These are phyloP conservation scores for Styphnolobium japonicum DNA, from an alignment of 306 rosid genomes.

Conservation along the genomic window DNA sequence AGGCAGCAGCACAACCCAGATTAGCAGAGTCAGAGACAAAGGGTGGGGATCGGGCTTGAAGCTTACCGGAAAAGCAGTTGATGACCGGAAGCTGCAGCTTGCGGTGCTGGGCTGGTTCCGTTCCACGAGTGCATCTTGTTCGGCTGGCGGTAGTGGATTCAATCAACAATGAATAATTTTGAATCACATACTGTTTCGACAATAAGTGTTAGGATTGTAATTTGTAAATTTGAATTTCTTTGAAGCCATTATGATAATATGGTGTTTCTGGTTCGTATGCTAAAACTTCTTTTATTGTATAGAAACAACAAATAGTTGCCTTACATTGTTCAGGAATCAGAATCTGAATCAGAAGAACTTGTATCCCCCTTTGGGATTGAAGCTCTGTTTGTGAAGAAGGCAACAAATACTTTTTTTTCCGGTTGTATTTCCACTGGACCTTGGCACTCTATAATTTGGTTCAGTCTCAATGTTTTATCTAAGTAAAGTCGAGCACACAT, in stretches of 20 bases:
- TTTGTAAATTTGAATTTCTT: not conserved
- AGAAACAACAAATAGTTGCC: not conserved
- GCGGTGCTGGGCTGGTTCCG: too few relatives aligned
- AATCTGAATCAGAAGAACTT: not conserved
- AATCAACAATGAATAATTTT: not conserved
- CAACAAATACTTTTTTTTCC: not conserved
- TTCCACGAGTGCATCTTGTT: too few relatives aligned
- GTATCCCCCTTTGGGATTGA: not conserved
- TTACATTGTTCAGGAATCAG: not conserved
- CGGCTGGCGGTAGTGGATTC: too few relatives aligned
- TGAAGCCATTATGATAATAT: not conserved
- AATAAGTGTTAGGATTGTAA: not conserved
- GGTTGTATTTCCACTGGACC: not conserved
- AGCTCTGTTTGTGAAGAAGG: not conserved
- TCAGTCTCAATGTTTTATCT: constrained; percentile 72
- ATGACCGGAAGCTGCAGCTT: too few relatives aligned
- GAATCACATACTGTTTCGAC: not conserved
- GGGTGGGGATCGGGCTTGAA: too few relatives aligned
- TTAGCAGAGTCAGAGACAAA: too few relatives aligned
- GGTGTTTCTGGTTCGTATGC: not conserved
- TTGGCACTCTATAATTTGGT: not conserved
- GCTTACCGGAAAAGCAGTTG: too few relatives aligned
- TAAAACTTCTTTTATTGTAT: too few relatives aligned
- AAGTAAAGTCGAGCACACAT: constrained; percentile 68
- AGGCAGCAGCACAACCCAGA: too few relatives aligned